Conservation (phyloP, 2,329 filamentous ascomycete species). For the Stenocarpella maydis region DNA sequence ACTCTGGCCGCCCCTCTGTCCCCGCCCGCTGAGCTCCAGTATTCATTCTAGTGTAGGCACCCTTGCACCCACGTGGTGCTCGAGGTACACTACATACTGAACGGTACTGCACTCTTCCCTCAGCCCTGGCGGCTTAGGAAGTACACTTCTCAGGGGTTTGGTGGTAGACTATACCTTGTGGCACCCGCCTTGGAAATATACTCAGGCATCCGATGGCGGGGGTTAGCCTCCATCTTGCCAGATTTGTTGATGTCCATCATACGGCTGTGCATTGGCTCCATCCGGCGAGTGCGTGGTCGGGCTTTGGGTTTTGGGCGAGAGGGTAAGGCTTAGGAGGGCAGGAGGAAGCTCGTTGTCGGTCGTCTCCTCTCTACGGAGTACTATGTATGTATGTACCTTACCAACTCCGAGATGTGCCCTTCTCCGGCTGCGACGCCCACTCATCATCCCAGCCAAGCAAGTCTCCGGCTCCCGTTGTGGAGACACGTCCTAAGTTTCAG, state of each 20-base stretch:
- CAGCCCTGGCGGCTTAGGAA: too few species aligned
- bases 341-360: background rate
- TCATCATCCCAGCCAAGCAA: background rate
- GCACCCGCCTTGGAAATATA: background rate
- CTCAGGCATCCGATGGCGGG: background rate
- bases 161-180: background rate
- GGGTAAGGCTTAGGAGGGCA: background rate
- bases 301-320: background rate
- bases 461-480: background rate
- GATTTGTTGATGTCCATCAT: background rate
- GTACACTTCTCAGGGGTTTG: too few species aligned
- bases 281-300: background rate
- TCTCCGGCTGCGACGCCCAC: too few species aligned
- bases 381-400: background rate
- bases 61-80: slow-evolving; percentile 18
- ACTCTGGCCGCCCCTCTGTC: background rate
- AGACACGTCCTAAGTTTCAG: background rate
- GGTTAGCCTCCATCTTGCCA: background rate
- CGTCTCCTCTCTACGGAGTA: background rate
- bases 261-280: background rate
- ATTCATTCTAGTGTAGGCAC: too few species aligned
- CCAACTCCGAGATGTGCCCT: background rate
- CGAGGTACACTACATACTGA: background rate
- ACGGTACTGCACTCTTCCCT: too few species aligned
- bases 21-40: background rate